Evolutionary conservation across 805 yeast species (phyloP), one percentile per base, ranked within the genome.

Genomic region (Candida tammaniensis): DNA sequence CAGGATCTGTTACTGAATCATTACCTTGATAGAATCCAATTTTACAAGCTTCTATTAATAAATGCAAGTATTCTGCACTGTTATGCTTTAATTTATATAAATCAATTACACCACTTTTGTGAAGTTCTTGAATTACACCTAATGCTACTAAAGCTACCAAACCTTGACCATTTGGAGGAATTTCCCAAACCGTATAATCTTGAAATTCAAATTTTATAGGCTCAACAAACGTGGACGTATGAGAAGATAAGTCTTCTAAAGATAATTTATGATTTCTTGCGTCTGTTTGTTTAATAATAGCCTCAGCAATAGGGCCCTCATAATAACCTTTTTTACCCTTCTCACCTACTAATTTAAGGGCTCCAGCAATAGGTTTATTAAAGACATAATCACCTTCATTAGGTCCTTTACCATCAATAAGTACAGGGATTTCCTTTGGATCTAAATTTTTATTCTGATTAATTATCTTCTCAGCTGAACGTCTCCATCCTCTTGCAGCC

Each of bases 151-250:
- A 61, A 0, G 89, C 93, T 28, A 85, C 84, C 10, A 85, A 57
- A 7, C 94, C 94, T 35, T 85, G 86, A 4, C 91, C 86, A 55
- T 80, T 84, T 10, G 95, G 95, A 8, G 95, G 93, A 42, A 84
- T 78, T 54, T 85, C 93, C 86, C 89, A 81, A 17, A 85, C 63
- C 18, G 66, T 70, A 30, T 57, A 49, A 8, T 74, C 83, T 30
- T 72, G 61, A 36, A 78, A 68, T 21, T 72, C 69, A 35, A 74
- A 55, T 12, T 60, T 58, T 13, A 84, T 74, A 2, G 94, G 91
- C 1, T 79, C 80, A 16, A 82, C 81, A 46, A 75, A 69, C 0
- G 81, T 70, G 1, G 88, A 73, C 0, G 70, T 59, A 54, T 85
- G 93, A 14, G 49, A 42, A 12, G 57, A 55, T 30, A 85, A 62